phyloP scores from a whole-genome alignment of 2,329 filamentous ascomycete genomes.

The Mariannaea elegans region DNA sequence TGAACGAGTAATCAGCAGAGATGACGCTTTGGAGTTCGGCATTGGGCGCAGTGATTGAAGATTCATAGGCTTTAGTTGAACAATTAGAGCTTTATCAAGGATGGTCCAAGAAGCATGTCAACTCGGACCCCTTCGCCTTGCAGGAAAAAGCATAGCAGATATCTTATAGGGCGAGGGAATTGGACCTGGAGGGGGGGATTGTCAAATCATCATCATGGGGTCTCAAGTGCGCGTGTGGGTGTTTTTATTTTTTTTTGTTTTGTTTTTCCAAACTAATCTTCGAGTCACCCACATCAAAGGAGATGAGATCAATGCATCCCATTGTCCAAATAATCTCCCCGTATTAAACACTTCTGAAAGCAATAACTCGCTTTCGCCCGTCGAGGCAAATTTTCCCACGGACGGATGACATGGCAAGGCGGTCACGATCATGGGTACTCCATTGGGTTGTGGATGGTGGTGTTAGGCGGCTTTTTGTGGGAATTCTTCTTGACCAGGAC shows the following conservation, averaged over 20 bases:
- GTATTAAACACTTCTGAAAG: not conserved
- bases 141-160: not conserved
- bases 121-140: constrained; percentile 8
- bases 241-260: not conserved
- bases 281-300: not conserved
- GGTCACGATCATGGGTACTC: constrained; percentile 1
- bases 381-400: not conserved
- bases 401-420: constrained; percentile 3
- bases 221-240: not conserved
- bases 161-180: not conserved
- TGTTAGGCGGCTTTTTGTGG: not conserved
- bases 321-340: not conserved
- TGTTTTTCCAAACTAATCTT: not conserved
- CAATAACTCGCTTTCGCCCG: not conserved
- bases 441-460: constrained; percentile 11
- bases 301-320: constrained; percentile 15
- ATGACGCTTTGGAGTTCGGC: constrained; percentile 20
- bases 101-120: constrained; percentile 1
- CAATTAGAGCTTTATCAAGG: constrained; percentile 4
- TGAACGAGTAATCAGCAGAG: constrained; percentile 34
- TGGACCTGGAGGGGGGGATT: not conserved
- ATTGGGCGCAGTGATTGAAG: constrained; percentile 14
- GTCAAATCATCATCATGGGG: not conserved
- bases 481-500: not conserved
- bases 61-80: constrained; percentile 1